Conservation (phyloP, 148 eudicot species). For the Diospyros lotus region DNA sequence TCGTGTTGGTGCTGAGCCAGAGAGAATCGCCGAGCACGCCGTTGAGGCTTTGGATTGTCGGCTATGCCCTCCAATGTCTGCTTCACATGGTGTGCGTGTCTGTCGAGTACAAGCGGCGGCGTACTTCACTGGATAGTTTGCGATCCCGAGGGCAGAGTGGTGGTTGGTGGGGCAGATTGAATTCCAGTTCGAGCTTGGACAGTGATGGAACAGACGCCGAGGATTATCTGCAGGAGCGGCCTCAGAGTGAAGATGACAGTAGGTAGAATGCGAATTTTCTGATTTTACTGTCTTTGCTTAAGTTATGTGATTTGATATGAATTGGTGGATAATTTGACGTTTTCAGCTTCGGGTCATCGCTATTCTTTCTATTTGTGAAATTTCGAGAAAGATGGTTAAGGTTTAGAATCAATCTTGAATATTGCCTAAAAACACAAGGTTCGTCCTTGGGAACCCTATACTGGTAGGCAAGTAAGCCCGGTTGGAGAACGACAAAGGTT, state of each 20-base stretch:
- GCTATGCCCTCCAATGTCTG: conserved; percentile 59
- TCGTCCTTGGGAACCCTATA: no score
- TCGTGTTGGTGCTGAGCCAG: conserved; percentile 37
- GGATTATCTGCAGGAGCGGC: conserved; percentile 29
- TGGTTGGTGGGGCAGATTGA: conserved; percentile 24
- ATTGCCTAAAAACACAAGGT: no score
- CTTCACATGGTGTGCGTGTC: conserved; percentile 72
- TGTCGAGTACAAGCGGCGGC: conserved; percentile 42
- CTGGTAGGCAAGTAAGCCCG: no score
- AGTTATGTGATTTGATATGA: neutral
- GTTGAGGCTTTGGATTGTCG: conserved; percentile 68
- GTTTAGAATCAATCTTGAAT: no score
- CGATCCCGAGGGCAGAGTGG: conserved; percentile 10
- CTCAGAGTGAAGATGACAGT: conserved; percentile 47
- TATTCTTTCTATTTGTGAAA: no score
- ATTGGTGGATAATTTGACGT: neutral
- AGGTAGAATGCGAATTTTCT: conserved; percentile 32
- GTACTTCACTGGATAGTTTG: conserved; percentile 13
- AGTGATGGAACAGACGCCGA: conserved; percentile 44
- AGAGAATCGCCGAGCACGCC: conserved; percentile 51
- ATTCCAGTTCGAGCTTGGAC: conserved; percentile 45
- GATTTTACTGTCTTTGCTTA: neutral
- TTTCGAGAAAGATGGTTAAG: no score
- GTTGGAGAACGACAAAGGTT: no score
- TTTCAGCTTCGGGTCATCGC: no score